Evolutionary conservation across 2,329 filamentous ascomycete genomes (phyloP), one percentile per base, ranked within the genome.

Genomic region (Neonectria neomacrospora): DNA sequence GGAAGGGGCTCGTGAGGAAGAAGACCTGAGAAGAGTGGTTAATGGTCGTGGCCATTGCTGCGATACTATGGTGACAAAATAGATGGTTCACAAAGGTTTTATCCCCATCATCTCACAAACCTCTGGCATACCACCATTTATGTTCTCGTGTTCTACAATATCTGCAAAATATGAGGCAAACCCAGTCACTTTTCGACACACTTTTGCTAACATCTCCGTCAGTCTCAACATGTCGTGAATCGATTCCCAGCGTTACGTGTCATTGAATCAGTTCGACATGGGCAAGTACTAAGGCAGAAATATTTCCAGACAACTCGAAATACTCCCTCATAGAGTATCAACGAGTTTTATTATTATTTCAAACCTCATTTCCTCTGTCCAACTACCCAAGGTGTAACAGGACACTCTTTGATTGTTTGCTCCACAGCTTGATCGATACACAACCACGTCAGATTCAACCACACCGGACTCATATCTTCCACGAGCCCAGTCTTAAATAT

Each of bases 1-100:
- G 97, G 81, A 92, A 88, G 75, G 96, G 96, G 0, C 75, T 99
- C 72, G 82, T 99, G 20, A 93, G 88, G 81, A 87, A 90, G 73
- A 98, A 97, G 83, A 78, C 89, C 2, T 94, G 75, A 44, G 30
- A 58, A 23, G 5, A 16, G 18, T 20, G 34, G 44, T n/a, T 50
- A 10, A 23, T n/a, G 12, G 20, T 10, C 20, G 12, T 30, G 39
- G n/a, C 45, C 5, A 22, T 28, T 20, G 30, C 18, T 11, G 11
- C 18, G 23, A 34, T 55, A 18, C 20, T 32, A 16, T 12, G n/a
- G n/a, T 14, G 30, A 22, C 32, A 20, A 20, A 12, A 18, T 34
- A 32, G 5, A 50, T 42, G 12, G 37, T n/a, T 44, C 22, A 26
- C 26, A 32, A 18, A 12, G 10, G 11, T 32, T 30, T 12, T 10